phyloP scores from a whole-genome alignment of 2,329 filamentous ascomycete species.

The Alternaria metachromatica region DNA sequence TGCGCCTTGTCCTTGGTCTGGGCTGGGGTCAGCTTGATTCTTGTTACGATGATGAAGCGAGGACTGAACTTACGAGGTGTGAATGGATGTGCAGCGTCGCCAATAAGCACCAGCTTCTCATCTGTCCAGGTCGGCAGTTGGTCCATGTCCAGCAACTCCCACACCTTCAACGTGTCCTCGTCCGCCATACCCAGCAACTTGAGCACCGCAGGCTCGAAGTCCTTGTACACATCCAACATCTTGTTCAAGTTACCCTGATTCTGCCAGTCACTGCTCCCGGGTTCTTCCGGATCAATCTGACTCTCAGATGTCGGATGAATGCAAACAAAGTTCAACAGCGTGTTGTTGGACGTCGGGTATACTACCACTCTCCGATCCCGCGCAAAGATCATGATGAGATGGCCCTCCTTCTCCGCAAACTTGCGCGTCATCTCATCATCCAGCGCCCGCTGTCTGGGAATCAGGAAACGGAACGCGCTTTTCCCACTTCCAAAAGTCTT shows the following conservation, averaged over 20 bases:
- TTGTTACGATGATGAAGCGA: not conserved
- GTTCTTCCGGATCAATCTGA: constrained; percentile 19
- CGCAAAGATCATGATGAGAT: constrained; percentile 54
- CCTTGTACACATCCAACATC: constrained; percentile 51
- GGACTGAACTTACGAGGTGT: constrained; percentile 58
- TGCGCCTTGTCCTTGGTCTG: constrained; percentile 67
- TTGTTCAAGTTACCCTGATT: constrained; percentile 45
- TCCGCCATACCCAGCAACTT: constrained; percentile 51
- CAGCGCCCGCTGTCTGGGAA: constrained; percentile 54
- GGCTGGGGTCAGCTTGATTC: constrained; percentile 1
- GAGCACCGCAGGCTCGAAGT: constrained; percentile 46
- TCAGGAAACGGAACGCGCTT: constrained; percentile 64
- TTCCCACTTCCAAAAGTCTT: constrained; percentile 59
- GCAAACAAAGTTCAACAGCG: constrained; percentile 55
- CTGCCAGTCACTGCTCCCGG: constrained; percentile 43
- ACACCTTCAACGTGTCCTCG: constrained; percentile 46
- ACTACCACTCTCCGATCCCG: constrained; percentile 55
- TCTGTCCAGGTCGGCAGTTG: constrained; percentile 63
- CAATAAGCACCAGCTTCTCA: constrained; percentile 63
- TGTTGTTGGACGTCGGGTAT: constrained; percentile 57
- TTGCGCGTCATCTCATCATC: constrained; percentile 50
- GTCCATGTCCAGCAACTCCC: constrained; percentile 63
- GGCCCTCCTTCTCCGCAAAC: constrained; percentile 48
- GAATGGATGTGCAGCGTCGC: constrained; percentile 74
- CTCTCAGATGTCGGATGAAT: constrained; percentile 50